Evolutionary conservation across 1,284 basidiomycete species (phyloP).

Genomic region (Rhizoctonia solani): DNA sequence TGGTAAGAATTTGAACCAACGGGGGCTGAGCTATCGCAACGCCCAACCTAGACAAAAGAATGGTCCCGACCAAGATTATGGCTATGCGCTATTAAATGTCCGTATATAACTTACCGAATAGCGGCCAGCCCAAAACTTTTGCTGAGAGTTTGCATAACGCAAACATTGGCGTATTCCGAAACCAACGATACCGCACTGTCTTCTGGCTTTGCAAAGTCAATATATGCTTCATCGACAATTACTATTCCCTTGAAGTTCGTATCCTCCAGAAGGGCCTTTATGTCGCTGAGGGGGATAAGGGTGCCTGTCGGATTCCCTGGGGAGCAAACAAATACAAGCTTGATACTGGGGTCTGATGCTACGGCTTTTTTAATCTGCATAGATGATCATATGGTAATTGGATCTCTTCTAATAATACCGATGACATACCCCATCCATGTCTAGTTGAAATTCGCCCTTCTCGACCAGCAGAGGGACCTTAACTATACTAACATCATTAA

Average conservation of each 20-base stretch:
- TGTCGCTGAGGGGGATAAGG: conserved; percentile 70
- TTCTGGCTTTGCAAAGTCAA: conserved; percentile 80
- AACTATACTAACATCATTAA: conserved; percentile 89
- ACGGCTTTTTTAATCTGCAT: conserved; percentile 72
- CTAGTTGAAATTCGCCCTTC: conserved; percentile 75
- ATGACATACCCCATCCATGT: conserved; percentile 70
- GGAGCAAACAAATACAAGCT: conserved; percentile 93
- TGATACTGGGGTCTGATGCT: conserved; percentile 72
- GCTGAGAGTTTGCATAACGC: conserved; percentile 94
- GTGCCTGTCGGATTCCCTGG: conserved; percentile 98
- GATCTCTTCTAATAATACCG: background rate
- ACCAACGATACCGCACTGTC: conserved; percentile 71
- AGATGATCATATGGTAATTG: conserved; percentile 16
- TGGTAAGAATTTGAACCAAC: conserved; percentile 88
- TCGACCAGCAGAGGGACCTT: conserved; percentile 79
- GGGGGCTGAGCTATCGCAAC: conserved; percentile 88
- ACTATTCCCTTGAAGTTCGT: conserved; percentile 87
- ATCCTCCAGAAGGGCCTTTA: conserved; percentile 79
- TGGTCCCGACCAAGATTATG: no score
- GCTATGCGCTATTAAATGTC: background rate
- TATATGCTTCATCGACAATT: conserved; percentile 96
- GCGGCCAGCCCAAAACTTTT: conserved; percentile 96
- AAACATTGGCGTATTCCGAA: conserved; percentile 83
- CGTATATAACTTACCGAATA: conserved; percentile 66
- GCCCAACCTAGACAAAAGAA: conserved; percentile 65